Conservation (phyloP, 306 rosid genomes). For the Castanopsis chinensis region DNA sequence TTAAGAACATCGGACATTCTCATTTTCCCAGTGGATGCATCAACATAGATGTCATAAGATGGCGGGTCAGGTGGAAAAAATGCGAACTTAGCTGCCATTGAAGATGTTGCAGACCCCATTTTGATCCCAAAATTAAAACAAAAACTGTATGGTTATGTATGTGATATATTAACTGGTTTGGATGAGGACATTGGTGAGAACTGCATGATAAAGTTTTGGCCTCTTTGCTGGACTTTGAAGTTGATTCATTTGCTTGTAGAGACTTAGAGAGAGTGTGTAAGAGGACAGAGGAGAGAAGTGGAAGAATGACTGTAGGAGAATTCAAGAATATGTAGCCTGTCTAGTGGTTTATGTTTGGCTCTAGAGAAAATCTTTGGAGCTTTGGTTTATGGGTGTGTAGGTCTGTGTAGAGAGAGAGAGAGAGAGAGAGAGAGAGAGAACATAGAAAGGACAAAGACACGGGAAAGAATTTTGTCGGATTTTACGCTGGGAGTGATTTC, state of each 20-base stretch:
- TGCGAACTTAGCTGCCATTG: conserved; percentile 70
- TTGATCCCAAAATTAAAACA: background rate
- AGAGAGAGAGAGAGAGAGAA: background rate
- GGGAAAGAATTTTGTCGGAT: conserved; percentile 39
- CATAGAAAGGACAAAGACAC: conserved; percentile 16
- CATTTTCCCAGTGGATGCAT: conserved; percentile 42
- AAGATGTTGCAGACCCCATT: conserved; percentile 74
- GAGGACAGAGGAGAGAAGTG: background rate
- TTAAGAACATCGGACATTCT: conserved; percentile 40
- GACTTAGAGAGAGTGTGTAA: background rate
- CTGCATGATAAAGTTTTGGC: conserved; percentile 25
- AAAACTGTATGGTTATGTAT: background rate
- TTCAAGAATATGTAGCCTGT: conserved; percentile 15
- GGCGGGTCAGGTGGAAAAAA: conserved; percentile 72
- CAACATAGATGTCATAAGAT: conserved; percentile 28
- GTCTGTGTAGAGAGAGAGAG: background rate
- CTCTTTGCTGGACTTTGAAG: conserved; percentile 5
- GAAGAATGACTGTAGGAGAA: conserved; percentile 6
- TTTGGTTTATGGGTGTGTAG: background rate
- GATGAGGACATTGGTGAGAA: background rate
- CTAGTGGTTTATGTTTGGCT: conserved; percentile 24
- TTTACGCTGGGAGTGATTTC: conserved; percentile 20
- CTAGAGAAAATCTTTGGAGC: conserved; percentile 20
- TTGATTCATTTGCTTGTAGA: background rate
- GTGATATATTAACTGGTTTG: background rate